Conservation (phyloP, 257 asterid genomes). For the Voacanga thouarsii region DNA sequence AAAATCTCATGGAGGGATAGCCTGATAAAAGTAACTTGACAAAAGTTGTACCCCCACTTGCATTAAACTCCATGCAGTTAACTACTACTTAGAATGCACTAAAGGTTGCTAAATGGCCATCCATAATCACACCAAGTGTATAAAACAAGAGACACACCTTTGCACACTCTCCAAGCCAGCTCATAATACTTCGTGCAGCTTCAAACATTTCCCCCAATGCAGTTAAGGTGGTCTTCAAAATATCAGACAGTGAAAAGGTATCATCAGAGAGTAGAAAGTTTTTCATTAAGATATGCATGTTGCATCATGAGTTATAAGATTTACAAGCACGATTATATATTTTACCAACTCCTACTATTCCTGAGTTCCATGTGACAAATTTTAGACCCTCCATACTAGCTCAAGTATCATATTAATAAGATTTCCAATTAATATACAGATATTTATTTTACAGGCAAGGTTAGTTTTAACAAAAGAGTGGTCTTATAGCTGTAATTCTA, state of each 20-base stretch:
- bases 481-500: not conserved
- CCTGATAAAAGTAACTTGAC: not conserved
- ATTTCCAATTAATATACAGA: not conserved
- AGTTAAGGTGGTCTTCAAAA: conserved; percentile 67
- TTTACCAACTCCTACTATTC: not conserved
- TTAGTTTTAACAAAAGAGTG: too few relatives aligned
- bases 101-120: not conserved
- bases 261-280: not conserved
- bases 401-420: not conserved
- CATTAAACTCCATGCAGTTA: not conserved
- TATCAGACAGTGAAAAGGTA: not conserved
- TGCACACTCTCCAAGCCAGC: conserved; percentile 98
- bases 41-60: not conserved
- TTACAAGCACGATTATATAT: not conserved
- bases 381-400: not conserved
- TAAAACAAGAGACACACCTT: conserved; percentile 46
- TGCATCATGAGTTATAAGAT: not conserved
- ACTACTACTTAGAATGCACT: not conserved
- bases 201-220: conserved; percentile 96
- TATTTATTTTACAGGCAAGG: not conserved
- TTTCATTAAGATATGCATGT: not conserved
- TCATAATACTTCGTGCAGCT: conserved; percentile 91
- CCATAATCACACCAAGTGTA: not conserved
- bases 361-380: not conserved
- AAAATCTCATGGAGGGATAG: not conserved